phyloP scores from a whole-genome alignment of 805 yeast genomes.

The Deakozyma indianensis region DNA sequence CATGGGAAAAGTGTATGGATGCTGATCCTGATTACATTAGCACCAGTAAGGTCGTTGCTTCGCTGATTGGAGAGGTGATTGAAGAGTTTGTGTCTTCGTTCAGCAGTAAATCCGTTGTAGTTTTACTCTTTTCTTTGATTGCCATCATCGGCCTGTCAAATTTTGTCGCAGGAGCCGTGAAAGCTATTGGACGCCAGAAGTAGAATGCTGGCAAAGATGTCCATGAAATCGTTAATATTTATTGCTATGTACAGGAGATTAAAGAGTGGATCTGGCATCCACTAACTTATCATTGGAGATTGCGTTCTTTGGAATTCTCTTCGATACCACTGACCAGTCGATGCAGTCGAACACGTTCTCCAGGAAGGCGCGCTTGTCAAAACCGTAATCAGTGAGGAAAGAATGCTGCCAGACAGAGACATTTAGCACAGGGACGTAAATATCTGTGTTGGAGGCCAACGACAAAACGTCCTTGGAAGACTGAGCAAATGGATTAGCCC shows the following conservation, averaged over 20 bases:
- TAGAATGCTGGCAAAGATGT: no score
- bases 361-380: conserved; percentile 62
- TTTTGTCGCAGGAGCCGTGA: background rate
- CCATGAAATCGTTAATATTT: background rate
- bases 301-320: conserved; percentile 3
- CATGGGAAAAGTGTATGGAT: conserved; percentile 71
- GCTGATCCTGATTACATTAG: conserved; percentile 52
- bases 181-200: background rate
- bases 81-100: conserved; percentile 61
- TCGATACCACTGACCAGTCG: conserved; percentile 48
- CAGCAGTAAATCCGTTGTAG: conserved; percentile 20
- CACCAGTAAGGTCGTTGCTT: conserved; percentile 56
- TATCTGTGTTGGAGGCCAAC: conserved; percentile 3
- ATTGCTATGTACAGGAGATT: background rate
- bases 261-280: background rate
- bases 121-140: conserved; percentile 4
- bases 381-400: conserved; percentile 73
- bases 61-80: conserved; percentile 62
- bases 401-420: conserved; percentile 81
- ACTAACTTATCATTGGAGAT: background rate
- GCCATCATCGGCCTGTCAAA: conserved; percentile 3
- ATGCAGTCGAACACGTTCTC: conserved; percentile 62
- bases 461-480: conserved; percentile 12
- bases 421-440: conserved; percentile 44
- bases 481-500: conserved; percentile 62